Evolutionary conservation across 164 flowering plant genomes (phyloP).

Genomic region (Kalanchoe fedtschenkoi): DNA sequence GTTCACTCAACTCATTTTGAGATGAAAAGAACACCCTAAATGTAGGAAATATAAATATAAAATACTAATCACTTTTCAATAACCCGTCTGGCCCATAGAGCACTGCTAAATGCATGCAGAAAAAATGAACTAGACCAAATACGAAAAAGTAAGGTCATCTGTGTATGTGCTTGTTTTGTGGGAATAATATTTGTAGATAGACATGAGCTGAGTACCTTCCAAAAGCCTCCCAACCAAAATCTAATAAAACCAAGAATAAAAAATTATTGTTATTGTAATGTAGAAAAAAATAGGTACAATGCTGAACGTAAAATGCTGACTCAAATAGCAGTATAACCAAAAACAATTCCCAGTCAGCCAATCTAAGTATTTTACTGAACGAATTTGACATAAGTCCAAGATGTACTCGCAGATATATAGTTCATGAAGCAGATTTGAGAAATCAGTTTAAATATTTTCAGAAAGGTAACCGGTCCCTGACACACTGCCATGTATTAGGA

Average conservation of each 20-base stretch:
- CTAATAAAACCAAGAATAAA: constrained; percentile 24
- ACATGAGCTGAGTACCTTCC: constrained; percentile 55
- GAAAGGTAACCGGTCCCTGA: neutral
- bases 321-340: neutral
- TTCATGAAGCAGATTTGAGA: too few species aligned
- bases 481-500: neutral
- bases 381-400: too few species aligned
- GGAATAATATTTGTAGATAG: too few species aligned
- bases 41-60: neutral
- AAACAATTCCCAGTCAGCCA: neutral
- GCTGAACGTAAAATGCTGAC: neutral
- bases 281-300: neutral
- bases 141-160: neutral
- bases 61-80: neutral
- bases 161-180: neutral
- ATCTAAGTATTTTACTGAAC: neutral
- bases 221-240: constrained; percentile 94
- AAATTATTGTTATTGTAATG: constrained; percentile 3
- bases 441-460: too few species aligned
- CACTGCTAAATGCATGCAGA: neutral
- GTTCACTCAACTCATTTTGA: too few species aligned
- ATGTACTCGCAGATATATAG: too few species aligned
- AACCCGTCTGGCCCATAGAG: neutral
- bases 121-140: neutral
- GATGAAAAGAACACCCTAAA: too few species aligned